phyloP scores from a whole-genome alignment of 2,329 filamentous ascomycete species.

The Trichoderma sp. region DNA sequence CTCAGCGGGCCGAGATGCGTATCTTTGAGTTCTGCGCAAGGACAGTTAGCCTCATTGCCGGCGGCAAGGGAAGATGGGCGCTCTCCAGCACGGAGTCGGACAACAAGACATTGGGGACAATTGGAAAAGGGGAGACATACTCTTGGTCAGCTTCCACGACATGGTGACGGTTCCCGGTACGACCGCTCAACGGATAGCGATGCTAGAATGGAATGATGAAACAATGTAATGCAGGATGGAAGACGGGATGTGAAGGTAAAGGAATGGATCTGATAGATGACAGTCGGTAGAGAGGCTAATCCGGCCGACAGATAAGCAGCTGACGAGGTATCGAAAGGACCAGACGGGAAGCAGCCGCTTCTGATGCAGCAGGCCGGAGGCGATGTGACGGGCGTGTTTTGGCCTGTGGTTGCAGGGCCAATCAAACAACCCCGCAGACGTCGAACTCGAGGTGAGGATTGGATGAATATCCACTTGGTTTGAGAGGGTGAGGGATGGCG shows the following conservation, averaged over 20 bases:
- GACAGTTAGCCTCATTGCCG: constrained; percentile 25
- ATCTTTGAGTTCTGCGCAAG: constrained; percentile 73
- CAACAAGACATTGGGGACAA: not conserved
- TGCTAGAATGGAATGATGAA: constrained; percentile 1
- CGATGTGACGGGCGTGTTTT: constrained; percentile 15
- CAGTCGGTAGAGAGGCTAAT: not conserved
- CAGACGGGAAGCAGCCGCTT: constrained; percentile 11
- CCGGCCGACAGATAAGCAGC: constrained; percentile 9
- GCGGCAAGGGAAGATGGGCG: too few relatives aligned
- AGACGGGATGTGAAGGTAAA: not conserved
- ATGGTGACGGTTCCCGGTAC: constrained; percentile 36
- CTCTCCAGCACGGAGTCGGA: too few relatives aligned
- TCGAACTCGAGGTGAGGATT: constrained; percentile 1
- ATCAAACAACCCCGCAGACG: constrained; percentile 18
- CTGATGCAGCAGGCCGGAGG: constrained; percentile 5
- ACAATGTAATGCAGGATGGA: constrained; percentile 8
- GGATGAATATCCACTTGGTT: not conserved
- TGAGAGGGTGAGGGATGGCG: not conserved
- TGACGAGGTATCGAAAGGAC: constrained; percentile 2
- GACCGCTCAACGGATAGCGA: not conserved
- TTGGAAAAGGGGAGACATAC: constrained; percentile 32
- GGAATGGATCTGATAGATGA: constrained; percentile 8
- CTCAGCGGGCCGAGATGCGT: constrained; percentile 90
- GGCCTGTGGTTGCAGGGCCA: constrained; percentile 11
- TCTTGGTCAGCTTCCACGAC: constrained; percentile 60